These are phyloP conservation scores for Pythium aristosporum DNA, from an alignment of 352 stramenopile genomes.

Conservation along the genomic window DNA sequence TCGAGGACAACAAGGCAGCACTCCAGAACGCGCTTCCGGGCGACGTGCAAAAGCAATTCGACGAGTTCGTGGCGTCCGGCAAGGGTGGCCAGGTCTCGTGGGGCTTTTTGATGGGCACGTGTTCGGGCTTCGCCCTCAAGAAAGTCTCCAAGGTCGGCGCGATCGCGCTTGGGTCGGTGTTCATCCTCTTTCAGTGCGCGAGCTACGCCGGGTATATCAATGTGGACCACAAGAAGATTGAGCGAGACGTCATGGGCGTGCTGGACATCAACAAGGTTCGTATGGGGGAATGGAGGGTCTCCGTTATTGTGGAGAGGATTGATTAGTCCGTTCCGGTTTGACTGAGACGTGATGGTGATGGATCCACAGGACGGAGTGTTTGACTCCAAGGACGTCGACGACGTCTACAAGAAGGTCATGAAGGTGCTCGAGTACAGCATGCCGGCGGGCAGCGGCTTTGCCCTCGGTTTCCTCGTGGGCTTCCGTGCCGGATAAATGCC, in stretches of 20 bases:
- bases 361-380: constrained; percentile 55
- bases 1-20: constrained; percentile 34
- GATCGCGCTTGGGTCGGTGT: constrained; percentile 79
- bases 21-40: constrained; percentile 41
- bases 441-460: constrained; percentile 73
- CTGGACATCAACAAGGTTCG: constrained; percentile 82
- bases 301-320: not conserved
- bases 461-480: constrained; percentile 67
- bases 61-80: constrained; percentile 63
- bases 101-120: constrained; percentile 90
- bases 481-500: constrained; percentile 67
- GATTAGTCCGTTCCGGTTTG: not conserved
- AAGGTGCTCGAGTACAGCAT: constrained; percentile 79
- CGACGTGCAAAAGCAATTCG: constrained; percentile 50
- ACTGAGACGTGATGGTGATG: not conserved
- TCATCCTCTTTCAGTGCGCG: constrained; percentile 86
- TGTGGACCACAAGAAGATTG: constrained; percentile 91
- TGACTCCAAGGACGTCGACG: constrained; percentile 76
- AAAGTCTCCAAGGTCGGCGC: constrained; percentile 91
- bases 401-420: constrained; percentile 74
- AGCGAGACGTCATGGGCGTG: constrained; percentile 65
- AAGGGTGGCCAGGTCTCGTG: constrained; percentile 84
- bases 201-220: constrained; percentile 90
- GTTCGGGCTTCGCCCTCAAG: constrained; percentile 88
- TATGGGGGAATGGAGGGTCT: not conserved